Conservation (phyloP, 768 basidiomycete genomes). For the Kwoniella sp. region DNA sequence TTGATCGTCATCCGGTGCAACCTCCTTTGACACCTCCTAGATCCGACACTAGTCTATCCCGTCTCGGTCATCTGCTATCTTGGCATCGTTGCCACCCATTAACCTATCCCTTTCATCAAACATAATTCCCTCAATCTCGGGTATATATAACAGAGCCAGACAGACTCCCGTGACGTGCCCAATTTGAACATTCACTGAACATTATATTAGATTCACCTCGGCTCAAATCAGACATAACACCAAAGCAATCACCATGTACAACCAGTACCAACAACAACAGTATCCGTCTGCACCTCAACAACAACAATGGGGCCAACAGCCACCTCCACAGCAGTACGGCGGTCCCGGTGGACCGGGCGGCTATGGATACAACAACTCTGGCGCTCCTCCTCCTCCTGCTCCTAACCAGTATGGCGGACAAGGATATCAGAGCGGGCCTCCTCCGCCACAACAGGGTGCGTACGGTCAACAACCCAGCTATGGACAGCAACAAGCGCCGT, state of each 20-base stretch:
- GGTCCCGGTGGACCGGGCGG: constrained; percentile 17
- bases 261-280: constrained; percentile 17
- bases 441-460: constrained; percentile 16
- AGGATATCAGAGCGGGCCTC: constrained; percentile 23
- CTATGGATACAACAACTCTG: constrained; percentile 20
- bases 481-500: constrained; percentile 21
- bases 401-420: constrained; percentile 15
- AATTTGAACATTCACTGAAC: no score
- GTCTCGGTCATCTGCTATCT: background rate
- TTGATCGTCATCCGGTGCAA: constrained; percentile 6
- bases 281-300: constrained; percentile 18
- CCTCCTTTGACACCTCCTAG: constrained; percentile 1
- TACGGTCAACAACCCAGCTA: constrained; percentile 25
- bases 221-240: no score
- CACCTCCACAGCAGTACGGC: constrained; percentile 15
- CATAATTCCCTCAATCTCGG: background rate
- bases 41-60: background rate
- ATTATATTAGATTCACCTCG: no score
- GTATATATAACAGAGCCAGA: background rate
- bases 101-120: constrained; percentile 5
- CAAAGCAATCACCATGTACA: constrained; percentile 21
- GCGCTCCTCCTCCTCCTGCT: constrained; percentile 9
- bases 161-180: background rate
- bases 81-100: background rate
- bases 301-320: constrained; percentile 24